Evolutionary conservation across 2,329 filamentous ascomycete genomes (phyloP), one percentile per base, ranked within the genome.

Genomic region (Talaromyces albobiverticillius): DNA sequence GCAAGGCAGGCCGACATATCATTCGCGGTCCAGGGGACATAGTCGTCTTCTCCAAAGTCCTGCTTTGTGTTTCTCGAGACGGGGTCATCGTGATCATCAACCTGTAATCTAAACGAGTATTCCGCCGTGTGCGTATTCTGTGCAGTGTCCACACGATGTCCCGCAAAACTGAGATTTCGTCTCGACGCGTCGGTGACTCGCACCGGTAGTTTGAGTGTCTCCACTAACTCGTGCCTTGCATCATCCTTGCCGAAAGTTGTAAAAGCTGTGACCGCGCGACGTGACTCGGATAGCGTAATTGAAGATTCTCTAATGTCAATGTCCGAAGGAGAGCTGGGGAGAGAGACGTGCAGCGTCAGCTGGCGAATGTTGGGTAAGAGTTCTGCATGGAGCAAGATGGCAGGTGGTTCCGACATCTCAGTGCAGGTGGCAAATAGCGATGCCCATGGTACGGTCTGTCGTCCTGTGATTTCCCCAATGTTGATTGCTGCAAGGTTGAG

Each of bases 291-390:
- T 6, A 74, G 59, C n/a, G 61, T 62, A 43, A 70, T 63, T 6
- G 61, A 43, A 11, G 62, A 61, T 45, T 26, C 46, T 50, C 32
- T 58, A 46, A 32, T 50, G 46, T 48, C 46, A 9, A 38, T 26
- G 36, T 29, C 48, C 36, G 31, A 38, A 10, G 43, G 53, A 41
- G 9, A 40, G 50, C 40, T 56, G 47, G 66, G 69, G 5, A 84
- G 67, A 2, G 78, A 80, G 1, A 80, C 77, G 59, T 82, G 79
- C 14, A 86, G 71, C 2, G 81, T 82, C 40, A 84, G 71, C 56
- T 83, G 82, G 40, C 81, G 79, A 57, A 86, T 83, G 58, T 86
- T 79, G 32, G 81, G 75, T 34, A 86, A 71, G 14, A 83, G 75
- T 65, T 86, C 83, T 22, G 82, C 81, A 59, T 86, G 84, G 13